Conservation (phyloP, 805 yeast genomes). For the Candida cerambycidarum region DNA sequence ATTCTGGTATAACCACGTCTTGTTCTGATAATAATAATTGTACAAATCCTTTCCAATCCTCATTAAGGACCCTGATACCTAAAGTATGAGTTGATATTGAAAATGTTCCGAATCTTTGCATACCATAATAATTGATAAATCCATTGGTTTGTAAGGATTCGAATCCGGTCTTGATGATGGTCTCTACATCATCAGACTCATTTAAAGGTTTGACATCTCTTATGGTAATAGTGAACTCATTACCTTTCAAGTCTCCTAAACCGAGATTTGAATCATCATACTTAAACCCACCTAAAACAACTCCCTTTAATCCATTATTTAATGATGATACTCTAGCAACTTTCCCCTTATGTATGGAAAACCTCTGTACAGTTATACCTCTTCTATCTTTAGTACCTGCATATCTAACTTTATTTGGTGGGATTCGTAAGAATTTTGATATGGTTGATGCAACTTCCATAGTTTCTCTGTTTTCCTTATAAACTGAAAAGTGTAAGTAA, state of each 20-base stretch:
- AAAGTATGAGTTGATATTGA: conserved; percentile 86
- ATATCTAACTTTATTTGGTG: conserved; percentile 68
- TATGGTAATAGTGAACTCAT: conserved; percentile 82
- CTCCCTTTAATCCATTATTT: conserved; percentile 74
- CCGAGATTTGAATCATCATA: conserved; percentile 62
- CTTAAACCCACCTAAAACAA: conserved; percentile 73
- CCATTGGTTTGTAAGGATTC: conserved; percentile 64
- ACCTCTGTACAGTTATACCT: conserved; percentile 88
- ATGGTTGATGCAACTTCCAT: conserved; percentile 88
- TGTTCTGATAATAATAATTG: conserved; percentile 83
- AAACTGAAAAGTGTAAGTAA: conserved; percentile 73
- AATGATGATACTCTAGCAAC: conserved; percentile 74
- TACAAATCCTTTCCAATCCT: conserved; percentile 78
- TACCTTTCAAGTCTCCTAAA: conserved; percentile 85
- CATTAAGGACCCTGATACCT: conserved; percentile 69
- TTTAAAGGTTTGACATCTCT: conserved; percentile 59
- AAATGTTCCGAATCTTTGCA: conserved; percentile 97
- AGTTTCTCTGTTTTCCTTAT: conserved; percentile 95
- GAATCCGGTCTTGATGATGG: conserved; percentile 51
- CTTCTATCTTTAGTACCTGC: conserved; percentile 98
- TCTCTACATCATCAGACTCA: conserved; percentile 36
- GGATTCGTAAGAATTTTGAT: conserved; percentile 70
- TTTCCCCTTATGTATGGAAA: conserved; percentile 65
- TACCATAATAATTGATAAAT: conserved; percentile 92
- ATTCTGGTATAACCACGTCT: conserved; percentile 77